These are phyloP conservation scores for cucumber (Cucumis sativus) DNA, from an alignment of 306 rosid species.

Conservation along the genomic window Cucumber_9930_V3 NC_026659.2:26300001-26300500, in stretches of 20 bases:
- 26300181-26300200: neutral
- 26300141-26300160: neutral
- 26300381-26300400: slow-evolving; percentile 32
- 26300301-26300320: neutral
- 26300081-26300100: too few relatives aligned
- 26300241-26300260: neutral
- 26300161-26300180: too few relatives aligned
- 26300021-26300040: slow-evolving; percentile 13
- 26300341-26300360: neutral
- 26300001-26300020: slow-evolving; percentile 19
- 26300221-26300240: neutral
- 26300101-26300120: too few relatives aligned
- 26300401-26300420: slow-evolving; percentile 38
- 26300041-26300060: slow-evolving; percentile 24
- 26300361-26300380: slow-evolving; percentile 9
- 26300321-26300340: neutral
- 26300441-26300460: slow-evolving; percentile 94
- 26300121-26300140: neutral
- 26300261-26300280: neutral
- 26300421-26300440: slow-evolving; percentile 35
- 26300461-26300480: slow-evolving; percentile 78
- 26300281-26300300: too few relatives aligned
- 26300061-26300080: neutral
- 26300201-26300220: neutral
- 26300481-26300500: slow-evolving; percentile 99